Percentiles rank a stretch among this genome's conserved stretches.
Evolutionary conservation across 2,329 filamentous ascomycete species (phyloP).

Genomic region (Zalaria obscura): DNA sequence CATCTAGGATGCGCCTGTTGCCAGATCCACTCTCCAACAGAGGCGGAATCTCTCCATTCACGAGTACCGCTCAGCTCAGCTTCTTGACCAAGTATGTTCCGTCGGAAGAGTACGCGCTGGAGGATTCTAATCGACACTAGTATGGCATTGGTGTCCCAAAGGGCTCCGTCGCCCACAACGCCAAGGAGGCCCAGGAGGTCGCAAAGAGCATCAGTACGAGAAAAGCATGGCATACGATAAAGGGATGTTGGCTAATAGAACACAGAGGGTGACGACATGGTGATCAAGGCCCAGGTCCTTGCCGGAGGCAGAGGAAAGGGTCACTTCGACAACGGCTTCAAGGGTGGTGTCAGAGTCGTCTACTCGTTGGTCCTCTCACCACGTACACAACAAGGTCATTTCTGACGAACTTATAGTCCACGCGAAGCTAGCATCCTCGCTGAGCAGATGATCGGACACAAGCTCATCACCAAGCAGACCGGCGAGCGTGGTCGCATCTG

Average conservation of each 20-base stretch:
- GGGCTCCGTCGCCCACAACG: constrained; percentile 69
- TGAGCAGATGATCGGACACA: constrained; percentile 98
- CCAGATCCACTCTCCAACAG: constrained; percentile 33
- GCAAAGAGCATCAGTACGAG: constrained; percentile 70
- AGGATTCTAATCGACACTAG: constrained; percentile 33
- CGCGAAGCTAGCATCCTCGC: constrained; percentile 95
- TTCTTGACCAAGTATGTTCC: constrained; percentile 52
- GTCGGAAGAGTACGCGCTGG: neutral
- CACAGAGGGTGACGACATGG: constrained; percentile 73
- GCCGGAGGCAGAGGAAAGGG: constrained; percentile 97
- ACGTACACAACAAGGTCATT: neutral
- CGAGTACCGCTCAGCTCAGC: constrained; percentile 91
- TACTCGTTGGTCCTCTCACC: constrained; percentile 54
- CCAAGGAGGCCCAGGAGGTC: constrained; percentile 79
- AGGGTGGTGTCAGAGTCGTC: constrained; percentile 96
- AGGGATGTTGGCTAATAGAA: constrained; percentile 12
- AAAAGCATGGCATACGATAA: constrained; percentile 1
- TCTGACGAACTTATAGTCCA: constrained; percentile 35
- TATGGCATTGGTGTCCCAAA: constrained; percentile 91
- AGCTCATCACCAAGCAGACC: constrained; percentile 99
- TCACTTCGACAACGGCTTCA: constrained; percentile 93
- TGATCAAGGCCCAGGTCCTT: constrained; percentile 98
- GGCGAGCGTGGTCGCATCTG: constrained; percentile 85
- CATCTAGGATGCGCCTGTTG: constrained; percentile 39
- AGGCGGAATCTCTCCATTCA: constrained; percentile 63